Percentiles rank a stretch among this genome's conserved stretches.
Evolutionary conservation across 306 rosid species (phyloP).

Genomic region (Vigna reflexopilosa): DNA sequence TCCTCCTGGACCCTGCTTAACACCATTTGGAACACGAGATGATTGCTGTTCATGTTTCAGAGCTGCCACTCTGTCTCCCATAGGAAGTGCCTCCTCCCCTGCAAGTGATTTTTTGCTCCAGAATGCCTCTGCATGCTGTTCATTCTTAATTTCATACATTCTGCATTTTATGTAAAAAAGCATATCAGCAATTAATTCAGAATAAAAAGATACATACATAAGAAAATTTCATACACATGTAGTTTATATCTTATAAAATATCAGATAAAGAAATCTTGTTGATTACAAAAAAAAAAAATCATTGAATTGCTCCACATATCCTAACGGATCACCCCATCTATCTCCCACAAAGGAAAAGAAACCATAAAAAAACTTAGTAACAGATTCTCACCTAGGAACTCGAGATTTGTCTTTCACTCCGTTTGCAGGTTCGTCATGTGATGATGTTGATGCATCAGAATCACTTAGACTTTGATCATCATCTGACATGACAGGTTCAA

Average conservation of each 20-base stretch:
- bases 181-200: background rate
- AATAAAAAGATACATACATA: background rate
- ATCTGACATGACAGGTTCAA: conserved; percentile 73
- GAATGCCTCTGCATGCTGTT: conserved; percentile 91
- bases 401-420: conserved; percentile 50
- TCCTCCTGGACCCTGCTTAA: conserved; percentile 88
- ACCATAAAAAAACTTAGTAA: background rate
- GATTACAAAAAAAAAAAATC: background rate
- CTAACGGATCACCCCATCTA: conserved; percentile 17
- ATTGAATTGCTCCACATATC: conserved; percentile 12
- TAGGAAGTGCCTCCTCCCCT: conserved; percentile 71
- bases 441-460: conserved; percentile 59
- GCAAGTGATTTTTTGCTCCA: conserved; percentile 76
- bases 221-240: conserved; percentile 22
- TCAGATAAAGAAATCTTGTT: background rate
- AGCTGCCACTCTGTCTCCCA: conserved; percentile 84
- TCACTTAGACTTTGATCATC: conserved; percentile 60
- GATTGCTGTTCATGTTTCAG: conserved; percentile 49
- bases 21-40: conserved; percentile 55
- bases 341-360: background rate
- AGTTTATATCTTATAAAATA: background rate
- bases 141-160: conserved; percentile 87
- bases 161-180: conserved; percentile 48
- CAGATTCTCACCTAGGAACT: conserved; percentile 67
- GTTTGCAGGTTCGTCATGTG: conserved; percentile 57